Base-by-base conservation (phyloP, 2,329 filamentous ascomycete species). In the Calonectria pteridis region DNA sequence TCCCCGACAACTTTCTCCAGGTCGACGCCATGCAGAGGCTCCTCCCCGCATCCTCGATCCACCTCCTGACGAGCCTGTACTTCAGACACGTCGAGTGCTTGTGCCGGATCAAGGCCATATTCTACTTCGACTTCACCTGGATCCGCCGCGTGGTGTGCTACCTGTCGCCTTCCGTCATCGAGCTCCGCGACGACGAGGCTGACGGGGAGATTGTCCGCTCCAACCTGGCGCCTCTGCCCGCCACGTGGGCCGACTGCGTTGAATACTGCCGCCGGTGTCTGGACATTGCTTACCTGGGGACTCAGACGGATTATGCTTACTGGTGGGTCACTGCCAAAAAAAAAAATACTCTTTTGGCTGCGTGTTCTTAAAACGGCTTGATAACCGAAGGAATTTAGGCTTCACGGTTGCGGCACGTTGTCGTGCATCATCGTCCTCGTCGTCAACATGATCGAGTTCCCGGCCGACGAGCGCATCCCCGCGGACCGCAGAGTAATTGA, bases 371-470 rank as follows among this genome's bases (percentile, higher is more conserved):
- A 40, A 53, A 31, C 20, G n/a, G 31, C 6, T 10, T 10, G 14
- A 35, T 62, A 40, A 62, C 55, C 23, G 16, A 20, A 26, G 28
- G 40, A 69, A 5, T 1, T 18, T 1, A 79, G 77, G 77, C 72
- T 79, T 6, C 75, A 75, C 3, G 70, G 63, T 9, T 79, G 77
- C 49, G 68, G 73, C 31, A 71, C 70, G 18, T 75, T 73, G 5
- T 75, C 75, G 0, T 76, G 72, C 18, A 35, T 79, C 4, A 37
- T 77, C 16, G 64, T 79, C 16, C 50, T 79, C 0, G 63, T 77
- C 16, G 67, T 79, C 31, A 79, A 79, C 18, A 77, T 78, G 49
- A 75, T 79, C 2, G 77, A 79, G 37, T 76, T 72, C 50, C 77
- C 77, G 4, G 71, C 67, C 26, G 70, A 76, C 4, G 46, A 31